Conservation (phyloP, 306 rosid species). For the Quercus bicolor region DNA sequence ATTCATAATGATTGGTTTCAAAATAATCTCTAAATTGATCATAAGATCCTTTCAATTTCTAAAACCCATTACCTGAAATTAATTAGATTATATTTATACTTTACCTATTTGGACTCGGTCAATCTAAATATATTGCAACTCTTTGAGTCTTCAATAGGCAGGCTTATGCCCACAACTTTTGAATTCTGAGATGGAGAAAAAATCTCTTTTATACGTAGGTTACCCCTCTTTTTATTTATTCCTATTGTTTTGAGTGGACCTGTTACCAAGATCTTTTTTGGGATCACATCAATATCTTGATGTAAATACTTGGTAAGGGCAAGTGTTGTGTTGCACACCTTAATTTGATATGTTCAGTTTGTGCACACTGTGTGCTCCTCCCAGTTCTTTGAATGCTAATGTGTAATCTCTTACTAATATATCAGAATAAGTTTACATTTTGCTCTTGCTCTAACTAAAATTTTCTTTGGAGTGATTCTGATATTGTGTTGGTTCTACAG, state of each 20-base stretch:
- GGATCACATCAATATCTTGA: background rate
- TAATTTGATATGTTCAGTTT: background rate
- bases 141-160: background rate
- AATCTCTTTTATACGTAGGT: background rate
- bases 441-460: background rate
- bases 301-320: background rate
- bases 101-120: background rate
- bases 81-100: too few species aligned
- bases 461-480: background rate
- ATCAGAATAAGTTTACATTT: background rate
- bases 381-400: background rate
- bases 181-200: background rate
- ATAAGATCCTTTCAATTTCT: too few species aligned
- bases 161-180: background rate
- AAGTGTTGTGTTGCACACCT: background rate
- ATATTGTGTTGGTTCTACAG: slow-evolving; percentile 40
- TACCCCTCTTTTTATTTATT: background rate
- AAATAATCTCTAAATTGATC: too few species aligned
- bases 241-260: background rate
- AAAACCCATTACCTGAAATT: too few species aligned
- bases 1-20: background rate
- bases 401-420: background rate
- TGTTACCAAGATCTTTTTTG: background rate
- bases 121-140: background rate
- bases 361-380: background rate